Evolutionary conservation across 305 asterid genomes (phyloP).

Genomic region (Fraxinus nigra): DNA sequence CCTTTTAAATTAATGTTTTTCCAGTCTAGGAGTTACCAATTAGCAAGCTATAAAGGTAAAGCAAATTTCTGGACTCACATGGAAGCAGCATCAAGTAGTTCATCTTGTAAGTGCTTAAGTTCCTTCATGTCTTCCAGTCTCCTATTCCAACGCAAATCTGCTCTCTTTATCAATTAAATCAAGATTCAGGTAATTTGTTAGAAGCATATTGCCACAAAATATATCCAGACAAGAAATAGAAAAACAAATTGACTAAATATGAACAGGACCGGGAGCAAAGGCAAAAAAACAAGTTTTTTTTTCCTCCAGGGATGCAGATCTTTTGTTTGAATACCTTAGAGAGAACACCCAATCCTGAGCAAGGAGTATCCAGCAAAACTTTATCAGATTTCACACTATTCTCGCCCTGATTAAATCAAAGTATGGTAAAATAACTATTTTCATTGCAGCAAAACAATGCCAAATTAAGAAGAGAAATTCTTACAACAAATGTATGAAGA

Average conservation of each 20-base stretch:
- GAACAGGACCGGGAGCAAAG: neutral
- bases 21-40: neutral
- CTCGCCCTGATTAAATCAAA: constrained; percentile 37
- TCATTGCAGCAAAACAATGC: constrained; percentile 2
- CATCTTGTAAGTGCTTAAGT: constrained; percentile 71
- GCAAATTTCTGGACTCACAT: constrained; percentile 37
- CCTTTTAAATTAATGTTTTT: neutral
- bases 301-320: neutral
- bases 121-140: constrained; percentile 80
- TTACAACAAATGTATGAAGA: constrained; percentile 65
- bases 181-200: constrained; percentile 1
- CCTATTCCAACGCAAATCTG: constrained; percentile 96
- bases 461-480: constrained; percentile 19
- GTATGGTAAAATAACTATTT: neutral
- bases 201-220: neutral
- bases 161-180: constrained; percentile 51
- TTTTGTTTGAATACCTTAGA: constrained; percentile 56
- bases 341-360: constrained; percentile 94
- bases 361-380: constrained; percentile 94
- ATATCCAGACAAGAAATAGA: neutral
- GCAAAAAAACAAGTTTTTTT: neutral
- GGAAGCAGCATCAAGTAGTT: constrained; percentile 86
- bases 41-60: constrained; percentile 19
- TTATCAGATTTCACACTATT: constrained; percentile 56
- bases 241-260: neutral